Percentiles rank a stretch among this genome's conserved stretches.
phyloP scores from a whole-genome alignment of 306 rosid species.

The Inga laurina region DNA sequence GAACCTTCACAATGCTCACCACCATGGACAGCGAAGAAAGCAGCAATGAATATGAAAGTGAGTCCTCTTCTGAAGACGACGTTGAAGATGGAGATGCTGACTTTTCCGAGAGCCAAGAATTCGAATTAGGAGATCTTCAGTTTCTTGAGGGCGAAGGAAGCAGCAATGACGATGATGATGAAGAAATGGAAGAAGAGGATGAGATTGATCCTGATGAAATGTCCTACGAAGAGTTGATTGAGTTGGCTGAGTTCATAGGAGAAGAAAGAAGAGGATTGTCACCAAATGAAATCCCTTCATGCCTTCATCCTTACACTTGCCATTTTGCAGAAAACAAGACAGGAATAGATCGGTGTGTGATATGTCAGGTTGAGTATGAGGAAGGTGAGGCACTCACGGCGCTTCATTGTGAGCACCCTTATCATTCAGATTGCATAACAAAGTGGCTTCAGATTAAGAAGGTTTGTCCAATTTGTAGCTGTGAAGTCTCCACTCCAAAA shows the following conservation, averaged over 20 bases:
- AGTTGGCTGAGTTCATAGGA: conserved; percentile 76
- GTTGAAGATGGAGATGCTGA: conserved; percentile 35
- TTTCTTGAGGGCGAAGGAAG: conserved; percentile 48
- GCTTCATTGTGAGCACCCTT: conserved; percentile 82
- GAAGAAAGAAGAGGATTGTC: conserved; percentile 73
- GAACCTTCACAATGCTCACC: conserved; percentile 39
- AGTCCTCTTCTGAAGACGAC: conserved; percentile 29
- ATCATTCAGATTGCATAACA: conserved; percentile 75
- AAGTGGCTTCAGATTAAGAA: conserved; percentile 85
- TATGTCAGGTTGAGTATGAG: conserved; percentile 87
- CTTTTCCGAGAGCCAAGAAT: conserved; percentile 38
- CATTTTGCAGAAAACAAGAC: conserved; percentile 31
- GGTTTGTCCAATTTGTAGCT: conserved; percentile 84
- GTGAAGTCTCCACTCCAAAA: conserved; percentile 55
- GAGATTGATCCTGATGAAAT: conserved; percentile 67
- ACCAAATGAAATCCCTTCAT: conserved; percentile 52
- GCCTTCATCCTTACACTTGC: conserved; percentile 46
- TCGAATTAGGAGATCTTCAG: conserved; percentile 36
- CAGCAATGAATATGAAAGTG: conserved; percentile 31
- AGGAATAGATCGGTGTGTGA: conserved; percentile 68
- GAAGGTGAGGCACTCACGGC: conserved; percentile 60
- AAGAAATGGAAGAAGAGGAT: conserved; percentile 59
- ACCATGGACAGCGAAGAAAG: conserved; percentile 55
- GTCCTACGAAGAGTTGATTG: conserved; percentile 78
- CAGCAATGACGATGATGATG: conserved; percentile 40